Evolutionary conservation across 495 filamentous ascomycete genomes (phyloP).

Genomic region (Trichoderma virens): DNA sequence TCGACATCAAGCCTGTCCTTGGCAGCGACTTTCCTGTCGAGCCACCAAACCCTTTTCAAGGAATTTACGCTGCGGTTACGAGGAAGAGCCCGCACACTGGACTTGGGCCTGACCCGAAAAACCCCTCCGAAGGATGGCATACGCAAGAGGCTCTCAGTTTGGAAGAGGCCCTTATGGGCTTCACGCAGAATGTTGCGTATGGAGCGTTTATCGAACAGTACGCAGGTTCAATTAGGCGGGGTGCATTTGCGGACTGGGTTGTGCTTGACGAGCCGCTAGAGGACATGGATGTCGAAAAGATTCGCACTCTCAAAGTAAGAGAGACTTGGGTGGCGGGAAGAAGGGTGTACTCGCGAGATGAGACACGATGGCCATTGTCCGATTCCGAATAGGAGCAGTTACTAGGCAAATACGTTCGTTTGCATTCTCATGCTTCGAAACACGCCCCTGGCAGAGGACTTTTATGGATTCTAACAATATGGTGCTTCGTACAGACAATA

Average conservation of each 20-base stretch:
- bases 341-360: constrained; percentile 25
- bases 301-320: constrained; percentile 41
- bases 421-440: not conserved
- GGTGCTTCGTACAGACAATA: not conserved
- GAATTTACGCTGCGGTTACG: constrained; percentile 55
- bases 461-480: not conserved
- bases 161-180: constrained; percentile 47
- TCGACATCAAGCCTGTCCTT: constrained; percentile 39
- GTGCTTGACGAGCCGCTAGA: constrained; percentile 44
- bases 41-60: constrained; percentile 50
- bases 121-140: constrained; percentile 43
- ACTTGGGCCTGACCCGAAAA: constrained; percentile 31
- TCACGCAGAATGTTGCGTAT: constrained; percentile 39
- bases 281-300: constrained; percentile 29
- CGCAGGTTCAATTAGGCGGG: constrained; percentile 44
- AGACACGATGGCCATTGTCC: not conserved
- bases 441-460: not conserved
- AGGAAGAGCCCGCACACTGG: constrained; percentile 45
- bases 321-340: constrained; percentile 59
- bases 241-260: constrained; percentile 55
- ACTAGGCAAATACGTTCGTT: too few species aligned
- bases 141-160: constrained; percentile 43
- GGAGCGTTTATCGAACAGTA: constrained; percentile 44
- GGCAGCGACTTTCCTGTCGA: constrained; percentile 63
- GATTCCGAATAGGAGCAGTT: not conserved